Percentiles rank a stretch among this genome's conserved stretches.
Conservation (phyloP, 2,329 filamentous ascomycete genomes). For the Penicillium sp. region DNA sequence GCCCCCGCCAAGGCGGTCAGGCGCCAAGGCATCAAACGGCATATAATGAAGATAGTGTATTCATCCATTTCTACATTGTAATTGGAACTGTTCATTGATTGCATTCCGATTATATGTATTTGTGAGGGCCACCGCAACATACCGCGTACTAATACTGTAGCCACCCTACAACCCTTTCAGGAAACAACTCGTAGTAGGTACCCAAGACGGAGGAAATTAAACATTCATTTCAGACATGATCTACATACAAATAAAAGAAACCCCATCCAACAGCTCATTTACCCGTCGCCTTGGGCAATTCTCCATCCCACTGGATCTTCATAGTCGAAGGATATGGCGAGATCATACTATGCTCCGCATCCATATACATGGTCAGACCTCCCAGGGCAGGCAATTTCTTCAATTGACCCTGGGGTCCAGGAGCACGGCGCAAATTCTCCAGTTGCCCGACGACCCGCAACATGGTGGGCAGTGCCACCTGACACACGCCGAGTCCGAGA, state of each 20-base stretch:
- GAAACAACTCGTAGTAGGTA: too few relatives aligned
- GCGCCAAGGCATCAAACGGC: conserved; percentile 13
- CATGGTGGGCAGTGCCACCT: conserved; percentile 40
- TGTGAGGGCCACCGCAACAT: too few relatives aligned
- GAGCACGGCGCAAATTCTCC: conserved; percentile 44
- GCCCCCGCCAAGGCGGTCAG: conserved; percentile 25
- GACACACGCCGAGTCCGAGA: conserved; percentile 51
- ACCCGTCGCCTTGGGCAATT: conserved; percentile 26
- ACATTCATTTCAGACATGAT: not conserved
- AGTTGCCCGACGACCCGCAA: conserved; percentile 44
- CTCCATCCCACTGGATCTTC: conserved; percentile 48
- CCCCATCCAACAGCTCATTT: not conserved
- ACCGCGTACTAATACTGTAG: too few relatives aligned
- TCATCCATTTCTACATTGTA: too few relatives aligned
- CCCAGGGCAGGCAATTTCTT: conserved; percentile 43
- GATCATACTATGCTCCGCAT: conserved; percentile 44
- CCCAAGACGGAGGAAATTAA: not conserved
- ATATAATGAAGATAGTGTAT: too few relatives aligned
- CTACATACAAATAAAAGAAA: not conserved
- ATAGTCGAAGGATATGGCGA: conserved; percentile 47
- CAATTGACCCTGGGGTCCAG: conserved; percentile 43
- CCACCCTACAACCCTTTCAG: too few relatives aligned
- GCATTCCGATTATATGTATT: too few relatives aligned
- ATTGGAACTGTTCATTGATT: too few relatives aligned
- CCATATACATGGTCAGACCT: conserved; percentile 48